Percentiles rank a stretch among this genome's conserved stretches.
Conservation (phyloP, 2,329 filamentous ascomycete genomes). For the Ciborinia camelliae region DNA sequence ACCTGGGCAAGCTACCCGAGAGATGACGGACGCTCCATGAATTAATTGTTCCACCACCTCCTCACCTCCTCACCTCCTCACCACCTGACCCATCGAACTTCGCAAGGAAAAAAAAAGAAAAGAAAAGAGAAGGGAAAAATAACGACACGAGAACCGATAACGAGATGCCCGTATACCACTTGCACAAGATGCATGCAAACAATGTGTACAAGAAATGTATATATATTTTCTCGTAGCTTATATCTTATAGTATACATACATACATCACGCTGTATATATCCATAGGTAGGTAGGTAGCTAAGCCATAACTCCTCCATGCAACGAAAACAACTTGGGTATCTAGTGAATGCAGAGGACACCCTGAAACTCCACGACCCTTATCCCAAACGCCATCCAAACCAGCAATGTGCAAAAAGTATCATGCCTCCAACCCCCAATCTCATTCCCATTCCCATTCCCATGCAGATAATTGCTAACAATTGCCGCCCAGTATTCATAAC, state of each 20-base stretch:
- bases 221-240: background rate
- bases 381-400: background rate
- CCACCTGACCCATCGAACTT: no score
- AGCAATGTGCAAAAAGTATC: background rate
- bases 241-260: no score
- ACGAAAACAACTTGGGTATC: constrained; percentile 11
- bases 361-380: constrained; percentile 8
- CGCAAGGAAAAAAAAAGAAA: no score
- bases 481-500: background rate
- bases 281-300: no score
- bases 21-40: no score
- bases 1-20: no score
- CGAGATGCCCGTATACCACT: no score
- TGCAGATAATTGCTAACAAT: background rate
- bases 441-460: background rate
- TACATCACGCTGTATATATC: background rate
- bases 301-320: background rate
- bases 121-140: no score
- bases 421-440: background rate
- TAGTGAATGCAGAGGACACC: background rate
- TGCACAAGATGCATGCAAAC: no score
- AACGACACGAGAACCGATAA: no score
- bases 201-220: constrained; percentile 3
- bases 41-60: no score
- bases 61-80: no score